These are phyloP conservation scores for Apiotrichum gracile DNA, from an alignment of 1,284 basidiomycete species.

Conservation along the genomic window DNA sequence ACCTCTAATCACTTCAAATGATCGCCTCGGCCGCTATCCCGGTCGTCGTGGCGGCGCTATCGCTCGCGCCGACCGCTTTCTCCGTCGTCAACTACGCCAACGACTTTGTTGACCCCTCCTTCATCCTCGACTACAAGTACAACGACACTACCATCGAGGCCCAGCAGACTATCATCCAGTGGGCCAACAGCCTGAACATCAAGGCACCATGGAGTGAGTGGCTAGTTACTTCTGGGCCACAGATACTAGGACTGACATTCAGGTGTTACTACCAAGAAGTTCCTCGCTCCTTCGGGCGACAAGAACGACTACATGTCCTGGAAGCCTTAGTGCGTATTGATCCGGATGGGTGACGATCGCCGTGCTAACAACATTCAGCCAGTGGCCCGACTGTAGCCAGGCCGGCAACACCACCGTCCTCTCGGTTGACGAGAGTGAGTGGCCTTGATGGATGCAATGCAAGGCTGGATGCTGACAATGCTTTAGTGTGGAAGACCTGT, in stretches of 20 bases:
- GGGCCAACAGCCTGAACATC: conserved; percentile 9
- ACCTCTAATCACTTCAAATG: background rate
- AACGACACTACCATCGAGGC: conserved; percentile 1
- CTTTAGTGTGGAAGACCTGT: conserved; percentile 10
- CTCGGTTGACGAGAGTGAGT: conserved; percentile 15
- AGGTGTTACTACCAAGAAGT: conserved; percentile 12
- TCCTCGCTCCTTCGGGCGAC: conserved; percentile 12
- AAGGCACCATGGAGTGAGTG: conserved; percentile 10
- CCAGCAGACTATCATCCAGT: conserved; percentile 14
- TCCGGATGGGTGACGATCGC: too few relatives aligned
- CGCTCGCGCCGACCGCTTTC: conserved; percentile 2
- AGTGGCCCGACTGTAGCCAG: conserved; percentile 22
- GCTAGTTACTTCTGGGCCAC: background rate
- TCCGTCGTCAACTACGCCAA: conserved; percentile 12
- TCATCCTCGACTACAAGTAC: conserved; percentile 10
- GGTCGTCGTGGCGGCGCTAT: background rate
- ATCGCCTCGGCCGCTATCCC: background rate
- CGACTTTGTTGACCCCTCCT: conserved; percentile 12
- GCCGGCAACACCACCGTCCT: conserved; percentile 24
- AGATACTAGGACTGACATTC: background rate
- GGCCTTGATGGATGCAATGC: too few relatives aligned
- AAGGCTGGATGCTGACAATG: background rate
- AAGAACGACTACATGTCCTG: conserved; percentile 16
- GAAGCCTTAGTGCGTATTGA: conserved; percentile 10
- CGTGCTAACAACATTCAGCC: background rate